Evolutionary conservation across 2,329 filamentous ascomycete species (phyloP).

Genomic region (Paecilomyces sp.): DNA sequence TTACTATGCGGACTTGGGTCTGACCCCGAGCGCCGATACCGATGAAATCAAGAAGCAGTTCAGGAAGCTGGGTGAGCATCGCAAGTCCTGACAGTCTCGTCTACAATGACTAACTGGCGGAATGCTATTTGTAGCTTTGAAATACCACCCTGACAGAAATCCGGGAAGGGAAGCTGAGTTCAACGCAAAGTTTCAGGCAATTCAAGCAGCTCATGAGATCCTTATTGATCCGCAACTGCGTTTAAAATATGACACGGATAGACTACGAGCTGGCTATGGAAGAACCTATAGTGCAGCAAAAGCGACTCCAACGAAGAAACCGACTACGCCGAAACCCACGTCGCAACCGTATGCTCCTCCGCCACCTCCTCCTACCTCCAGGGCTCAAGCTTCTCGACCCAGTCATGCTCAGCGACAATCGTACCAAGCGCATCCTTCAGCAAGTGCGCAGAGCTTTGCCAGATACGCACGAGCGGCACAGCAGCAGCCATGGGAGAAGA

Average conservation of each 20-base stretch:
- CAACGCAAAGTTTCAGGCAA: slow-evolving; percentile 75
- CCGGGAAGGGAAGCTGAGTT: slow-evolving; percentile 73
- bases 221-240: slow-evolving; percentile 54
- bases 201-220: slow-evolving; percentile 79
- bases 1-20: slow-evolving; percentile 78
- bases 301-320: slow-evolving; percentile 20
- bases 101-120: not conserved
- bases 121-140: slow-evolving; percentile 53
- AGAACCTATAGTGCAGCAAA: slow-evolving; percentile 24
- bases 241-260: slow-evolving; percentile 56
- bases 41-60: slow-evolving; percentile 82
- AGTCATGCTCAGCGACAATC: slow-evolving; percentile 14
- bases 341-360: slow-evolving; percentile 9
- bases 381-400: slow-evolving; percentile 16
- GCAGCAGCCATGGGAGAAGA: slow-evolving; percentile 30
- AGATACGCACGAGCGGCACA: slow-evolving; percentile 33
- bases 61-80: slow-evolving; percentile 64
- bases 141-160: slow-evolving; percentile 85
- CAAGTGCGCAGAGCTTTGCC: slow-evolving; percentile 33
- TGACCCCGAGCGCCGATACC: slow-evolving; percentile 59
- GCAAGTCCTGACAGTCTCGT: not conserved
- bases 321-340: slow-evolving; percentile 11
- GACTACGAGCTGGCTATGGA: slow-evolving; percentile 44
- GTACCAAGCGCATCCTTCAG: slow-evolving; percentile 20
- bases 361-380: slow-evolving; percentile 13